These are phyloP conservation scores for Aspergillus conjunctus DNA, from an alignment of 495 filamentous ascomycete species.

Conservation along the genomic window DNA sequence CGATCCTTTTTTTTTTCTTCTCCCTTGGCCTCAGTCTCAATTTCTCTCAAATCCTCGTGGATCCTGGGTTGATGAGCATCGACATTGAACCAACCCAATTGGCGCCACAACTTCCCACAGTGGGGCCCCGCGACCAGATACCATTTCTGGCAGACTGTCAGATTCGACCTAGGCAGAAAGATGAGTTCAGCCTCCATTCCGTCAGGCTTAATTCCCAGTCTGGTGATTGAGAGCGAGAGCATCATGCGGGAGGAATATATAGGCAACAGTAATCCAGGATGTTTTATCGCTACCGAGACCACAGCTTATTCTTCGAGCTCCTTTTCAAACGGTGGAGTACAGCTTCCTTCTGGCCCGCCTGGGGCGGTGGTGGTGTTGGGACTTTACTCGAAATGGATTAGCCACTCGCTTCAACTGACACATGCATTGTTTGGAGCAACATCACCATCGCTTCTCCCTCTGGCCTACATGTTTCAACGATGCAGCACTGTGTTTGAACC, in stretches of 20 bases:
- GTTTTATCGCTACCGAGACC: not conserved
- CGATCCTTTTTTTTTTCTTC: not conserved
- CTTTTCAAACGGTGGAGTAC: not conserved
- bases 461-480: no score
- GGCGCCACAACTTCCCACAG: constrained; percentile 11
- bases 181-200: no score
- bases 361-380: not conserved
- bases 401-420: not conserved
- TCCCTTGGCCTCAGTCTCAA: not conserved
- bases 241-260: not conserved
- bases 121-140: constrained; percentile 17
- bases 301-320: not conserved
- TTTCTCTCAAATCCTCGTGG: not conserved
- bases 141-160: not conserved
- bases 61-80: not conserved
- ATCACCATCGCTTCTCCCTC: not conserved
- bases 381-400: not conserved
- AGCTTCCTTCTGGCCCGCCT: not conserved
- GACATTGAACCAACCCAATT: constrained; percentile 4
- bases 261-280: not conserved
- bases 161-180: no score
- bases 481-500: no score
- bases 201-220: no score
- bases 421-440: not conserved
- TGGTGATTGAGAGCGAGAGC: no score